These are phyloP conservation scores for Cinnamomum chago DNA, from an alignment of 164 flowering plant species.

Conservation along the genomic window DNA sequence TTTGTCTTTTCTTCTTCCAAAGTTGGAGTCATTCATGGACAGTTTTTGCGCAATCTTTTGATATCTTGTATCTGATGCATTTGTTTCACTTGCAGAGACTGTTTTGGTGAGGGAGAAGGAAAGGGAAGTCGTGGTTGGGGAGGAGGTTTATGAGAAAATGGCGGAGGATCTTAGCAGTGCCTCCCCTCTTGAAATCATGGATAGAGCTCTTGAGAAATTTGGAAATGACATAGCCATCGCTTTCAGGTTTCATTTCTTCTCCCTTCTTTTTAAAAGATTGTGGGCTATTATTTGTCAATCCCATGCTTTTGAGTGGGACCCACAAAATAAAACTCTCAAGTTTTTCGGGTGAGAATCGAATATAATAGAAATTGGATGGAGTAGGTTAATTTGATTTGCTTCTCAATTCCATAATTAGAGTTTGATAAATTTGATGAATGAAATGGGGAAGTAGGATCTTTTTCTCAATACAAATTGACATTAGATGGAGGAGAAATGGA, in stretches of 20 bases:
- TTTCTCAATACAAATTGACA: background rate
- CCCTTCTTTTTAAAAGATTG: too few relatives aligned
- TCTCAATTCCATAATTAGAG: too few relatives aligned
- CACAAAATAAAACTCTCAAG: too few relatives aligned
- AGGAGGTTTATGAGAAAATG: constrained; percentile 52
- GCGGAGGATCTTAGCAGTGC: constrained; percentile 61
- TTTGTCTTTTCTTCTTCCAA: background rate
- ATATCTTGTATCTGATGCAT: background rate
- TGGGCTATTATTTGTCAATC: too few relatives aligned
- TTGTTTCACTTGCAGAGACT: background rate
- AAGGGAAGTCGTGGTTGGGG: constrained; percentile 20
- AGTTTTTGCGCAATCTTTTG: background rate
- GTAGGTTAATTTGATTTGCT: too few relatives aligned
- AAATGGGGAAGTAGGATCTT: background rate
- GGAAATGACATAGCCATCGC: constrained; percentile 90
- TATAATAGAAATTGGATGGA: too few relatives aligned
- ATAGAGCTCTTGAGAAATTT: constrained; percentile 66
- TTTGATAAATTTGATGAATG: too few relatives aligned
- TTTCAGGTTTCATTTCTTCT: constrained; percentile 51
- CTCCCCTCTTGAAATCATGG: constrained; percentile 90
- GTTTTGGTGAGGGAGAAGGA: constrained; percentile 9
- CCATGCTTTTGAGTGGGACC: too few relatives aligned
- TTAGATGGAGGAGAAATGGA: background rate
- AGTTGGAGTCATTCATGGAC: background rate
- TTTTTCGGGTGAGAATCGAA: too few relatives aligned